These are phyloP conservation scores for Moesziomyces antarcticus DNA, from an alignment of 1,284 basidiomycete species.

Conservation along the genomic window DNA sequence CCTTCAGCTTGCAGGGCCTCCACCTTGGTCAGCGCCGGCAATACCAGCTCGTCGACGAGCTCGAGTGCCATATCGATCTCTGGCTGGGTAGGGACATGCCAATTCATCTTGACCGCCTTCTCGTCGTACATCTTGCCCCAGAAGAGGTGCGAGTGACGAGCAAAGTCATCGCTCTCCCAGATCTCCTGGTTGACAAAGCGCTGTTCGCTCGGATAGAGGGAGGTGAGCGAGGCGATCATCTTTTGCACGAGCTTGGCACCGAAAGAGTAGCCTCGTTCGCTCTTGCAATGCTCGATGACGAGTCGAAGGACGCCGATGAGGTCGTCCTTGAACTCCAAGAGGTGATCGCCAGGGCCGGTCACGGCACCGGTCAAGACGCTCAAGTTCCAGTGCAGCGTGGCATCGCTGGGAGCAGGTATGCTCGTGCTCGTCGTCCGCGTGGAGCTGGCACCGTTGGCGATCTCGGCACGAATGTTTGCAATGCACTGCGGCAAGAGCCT, in stretches of 20 bases:
- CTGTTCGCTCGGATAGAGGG: constrained; percentile 83
- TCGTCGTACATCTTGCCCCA: constrained; percentile 88
- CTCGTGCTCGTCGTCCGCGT: constrained; percentile 87
- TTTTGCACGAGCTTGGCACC: constrained; percentile 83
- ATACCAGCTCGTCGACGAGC: constrained; percentile 77
- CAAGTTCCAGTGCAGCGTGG: constrained; percentile 88
- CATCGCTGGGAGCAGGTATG: constrained; percentile 85
- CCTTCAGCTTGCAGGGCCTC: constrained; percentile 71
- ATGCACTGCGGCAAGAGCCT: constrained; percentile 84
- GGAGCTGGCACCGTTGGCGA: constrained; percentile 92
- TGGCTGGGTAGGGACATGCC: constrained; percentile 82
- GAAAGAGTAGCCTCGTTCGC: constrained; percentile 88
- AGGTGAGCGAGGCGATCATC: constrained; percentile 79
- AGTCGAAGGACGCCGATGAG: constrained; percentile 78
- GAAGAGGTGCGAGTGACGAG: constrained; percentile 77
- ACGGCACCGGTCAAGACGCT: constrained; percentile 63
- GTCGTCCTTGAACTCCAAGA: constrained; percentile 78
- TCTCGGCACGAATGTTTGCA: constrained; percentile 83
- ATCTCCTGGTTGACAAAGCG: constrained; percentile 85
- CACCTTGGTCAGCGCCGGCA: constrained; percentile 77
- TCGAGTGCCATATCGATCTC: constrained; percentile 87
- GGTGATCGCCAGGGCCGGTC: constrained; percentile 48
- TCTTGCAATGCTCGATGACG: constrained; percentile 82
- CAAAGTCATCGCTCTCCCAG: constrained; percentile 83
- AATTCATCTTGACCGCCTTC: constrained; percentile 83